A percentile compares a stretch with the other conserved stretches of the same genome.
Evolutionary conservation across 768 basidiomycete genomes (phyloP).

Genomic region (Macrolepiota dolichaula): DNA sequence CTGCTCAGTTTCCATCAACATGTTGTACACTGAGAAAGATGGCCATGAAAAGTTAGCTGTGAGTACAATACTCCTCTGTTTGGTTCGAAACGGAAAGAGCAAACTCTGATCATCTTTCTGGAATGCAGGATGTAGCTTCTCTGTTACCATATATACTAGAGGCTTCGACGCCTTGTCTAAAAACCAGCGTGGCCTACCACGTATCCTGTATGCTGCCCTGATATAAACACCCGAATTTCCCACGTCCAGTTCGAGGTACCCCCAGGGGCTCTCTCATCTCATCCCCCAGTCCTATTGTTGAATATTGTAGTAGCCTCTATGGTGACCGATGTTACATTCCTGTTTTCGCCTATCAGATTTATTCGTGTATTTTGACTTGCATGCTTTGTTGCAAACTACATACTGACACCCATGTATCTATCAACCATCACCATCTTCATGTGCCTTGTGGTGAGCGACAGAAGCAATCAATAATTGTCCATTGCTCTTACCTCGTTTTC

Average conservation of each 20-base stretch:
- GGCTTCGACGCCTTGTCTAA: background rate
- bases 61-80: background rate
- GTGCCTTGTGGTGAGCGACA: background rate
- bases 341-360: background rate
- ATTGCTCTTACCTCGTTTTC: background rate
- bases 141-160: background rate
- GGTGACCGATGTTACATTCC: background rate
- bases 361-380: background rate
- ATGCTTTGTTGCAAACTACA: constrained; percentile 1
- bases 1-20: constrained; percentile 74
- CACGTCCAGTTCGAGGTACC: background rate
- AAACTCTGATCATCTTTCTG: background rate
- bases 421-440: background rate
- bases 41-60: background rate
- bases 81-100: background rate
- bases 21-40: constrained; percentile 3
- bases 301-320: constrained; percentile 1
- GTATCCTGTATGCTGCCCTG: background rate
- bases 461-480: background rate
- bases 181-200: background rate
- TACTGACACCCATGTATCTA: background rate
- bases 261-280: background rate
- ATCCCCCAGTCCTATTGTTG: background rate
- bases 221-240: constrained; percentile 1
- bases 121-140: background rate